A percentile compares a stretch with the other conserved stretches of the same genome.
phyloP scores from a whole-genome alignment of 1,139 yeast genomes.

The Williopsis jadinii region DNA sequence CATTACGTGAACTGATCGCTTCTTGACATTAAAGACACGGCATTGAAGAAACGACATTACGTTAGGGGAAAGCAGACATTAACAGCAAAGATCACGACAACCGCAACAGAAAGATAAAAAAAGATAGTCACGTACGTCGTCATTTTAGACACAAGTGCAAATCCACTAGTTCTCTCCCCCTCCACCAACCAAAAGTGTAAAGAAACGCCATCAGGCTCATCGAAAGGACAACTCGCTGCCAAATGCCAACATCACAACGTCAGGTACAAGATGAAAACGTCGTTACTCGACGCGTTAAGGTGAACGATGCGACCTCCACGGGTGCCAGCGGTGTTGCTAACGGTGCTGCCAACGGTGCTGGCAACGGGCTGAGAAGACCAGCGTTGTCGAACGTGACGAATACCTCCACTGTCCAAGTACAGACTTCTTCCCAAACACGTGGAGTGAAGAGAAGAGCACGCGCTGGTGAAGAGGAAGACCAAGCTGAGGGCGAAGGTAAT shows the following conservation, averaged over 20 bases:
- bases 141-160: too few relatives aligned
- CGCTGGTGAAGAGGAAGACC: not conserved
- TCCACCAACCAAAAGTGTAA: too few relatives aligned
- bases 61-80: too few relatives aligned
- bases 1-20: too few relatives aligned
- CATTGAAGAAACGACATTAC: too few relatives aligned
- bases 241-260: conserved; percentile 7
- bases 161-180: too few relatives aligned
- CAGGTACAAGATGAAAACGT: conserved; percentile 14
- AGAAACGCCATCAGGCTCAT: too few relatives aligned
- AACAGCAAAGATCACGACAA: too few relatives aligned
- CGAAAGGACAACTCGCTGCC: not conserved
- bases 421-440: not conserved
- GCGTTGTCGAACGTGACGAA: conserved; percentile 21
- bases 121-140: too few relatives aligned
- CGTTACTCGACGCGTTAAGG: conserved; percentile 4
- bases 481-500: not conserved
- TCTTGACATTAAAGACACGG: too few relatives aligned
- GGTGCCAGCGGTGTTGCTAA: not conserved
- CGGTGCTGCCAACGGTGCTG: not conserved
- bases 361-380: conserved; percentile 9
- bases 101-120: too few relatives aligned
- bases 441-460: conserved; percentile 1
- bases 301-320: not conserved
- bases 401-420: conserved; percentile 5